Evolutionary conservation across 164 flowering plant genomes (phyloP).

Genomic region (Umbellularia californica): DNA sequence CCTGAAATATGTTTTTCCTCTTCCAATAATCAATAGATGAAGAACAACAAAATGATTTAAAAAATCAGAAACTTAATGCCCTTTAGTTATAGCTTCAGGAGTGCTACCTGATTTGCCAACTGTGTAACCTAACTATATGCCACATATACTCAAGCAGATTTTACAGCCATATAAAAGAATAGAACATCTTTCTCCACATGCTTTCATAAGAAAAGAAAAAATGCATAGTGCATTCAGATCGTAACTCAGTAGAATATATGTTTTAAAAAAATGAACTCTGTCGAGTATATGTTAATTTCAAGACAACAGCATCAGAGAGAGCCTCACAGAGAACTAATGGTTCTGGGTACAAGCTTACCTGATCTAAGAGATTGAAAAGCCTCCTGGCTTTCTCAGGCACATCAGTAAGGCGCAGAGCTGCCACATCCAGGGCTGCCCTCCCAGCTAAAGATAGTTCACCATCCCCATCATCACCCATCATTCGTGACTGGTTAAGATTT

Average conservation of each 20-base stretch:
- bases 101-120: too few relatives aligned
- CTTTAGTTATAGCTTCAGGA: too few relatives aligned
- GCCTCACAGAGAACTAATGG: not conserved
- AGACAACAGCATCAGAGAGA: too few relatives aligned
- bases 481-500: constrained; percentile 50
- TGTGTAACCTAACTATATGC: too few relatives aligned
- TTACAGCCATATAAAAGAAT: not conserved
- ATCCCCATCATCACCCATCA: constrained; percentile 35
- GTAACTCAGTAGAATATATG: too few relatives aligned
- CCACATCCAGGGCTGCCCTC: constrained; percentile 82
- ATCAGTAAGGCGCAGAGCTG: constrained; percentile 75
- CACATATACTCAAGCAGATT: not conserved
- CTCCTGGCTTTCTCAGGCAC: constrained; percentile 88
- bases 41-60: too few relatives aligned
- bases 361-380: constrained; percentile 79
- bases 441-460: constrained; percentile 53
- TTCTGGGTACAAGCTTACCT: constrained; percentile 39
- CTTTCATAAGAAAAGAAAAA: not conserved
- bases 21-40: too few relatives aligned
- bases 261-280: too few relatives aligned
- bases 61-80: too few relatives aligned
- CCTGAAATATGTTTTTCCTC: too few relatives aligned
- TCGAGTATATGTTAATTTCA: too few relatives aligned
- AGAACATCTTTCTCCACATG: not conserved
- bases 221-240: not conserved